Conservation (phyloP, 2,329 filamentous ascomycete genomes). For the Cercospora sp. region DNA sequence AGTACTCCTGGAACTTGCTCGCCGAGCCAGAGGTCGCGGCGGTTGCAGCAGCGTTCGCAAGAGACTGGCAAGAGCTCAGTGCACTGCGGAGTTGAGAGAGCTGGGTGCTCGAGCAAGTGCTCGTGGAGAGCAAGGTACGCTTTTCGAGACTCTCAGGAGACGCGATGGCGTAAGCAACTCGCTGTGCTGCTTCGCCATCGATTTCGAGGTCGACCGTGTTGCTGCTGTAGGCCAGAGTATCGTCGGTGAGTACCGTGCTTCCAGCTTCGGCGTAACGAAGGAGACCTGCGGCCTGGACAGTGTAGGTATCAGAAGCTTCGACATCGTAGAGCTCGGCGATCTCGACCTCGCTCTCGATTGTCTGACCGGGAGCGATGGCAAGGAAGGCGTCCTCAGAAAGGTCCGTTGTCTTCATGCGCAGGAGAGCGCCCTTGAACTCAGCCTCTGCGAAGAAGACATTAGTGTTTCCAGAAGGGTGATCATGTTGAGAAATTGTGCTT, state of each 20-base stretch:
- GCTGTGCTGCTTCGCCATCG: conserved; percentile 57
- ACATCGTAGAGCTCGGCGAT: conserved; percentile 59
- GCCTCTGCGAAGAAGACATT: conserved; percentile 10
- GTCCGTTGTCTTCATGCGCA: conserved; percentile 49
- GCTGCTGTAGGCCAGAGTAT: conserved; percentile 56
- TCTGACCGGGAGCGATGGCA: conserved; percentile 48
- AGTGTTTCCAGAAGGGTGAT: not conserved
- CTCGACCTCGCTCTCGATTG: conserved; percentile 56
- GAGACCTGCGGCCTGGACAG: conserved; percentile 39
- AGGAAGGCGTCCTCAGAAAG: conserved; percentile 54
- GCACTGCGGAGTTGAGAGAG: conserved; percentile 13
- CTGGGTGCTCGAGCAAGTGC: conserved; percentile 10
- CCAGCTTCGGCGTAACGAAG: conserved; percentile 57
- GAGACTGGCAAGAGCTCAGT: conserved; percentile 9
- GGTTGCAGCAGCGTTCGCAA: conserved; percentile 10
- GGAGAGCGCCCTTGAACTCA: conserved; percentile 55
- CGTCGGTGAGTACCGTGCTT: conserved; percentile 55
- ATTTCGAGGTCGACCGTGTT: conserved; percentile 60
- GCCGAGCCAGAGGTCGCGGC: conserved; percentile 14
- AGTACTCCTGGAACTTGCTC: conserved; percentile 39
- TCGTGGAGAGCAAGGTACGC: conserved; percentile 10
- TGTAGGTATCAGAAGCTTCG: conserved; percentile 20
- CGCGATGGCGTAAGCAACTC: conserved; percentile 49
- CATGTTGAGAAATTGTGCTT: not conserved
- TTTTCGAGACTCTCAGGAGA: not conserved